These are phyloP conservation scores for Neonectria coccinea DNA, from an alignment of 2,329 filamentous ascomycete species.

Conservation along the genomic window DNA sequence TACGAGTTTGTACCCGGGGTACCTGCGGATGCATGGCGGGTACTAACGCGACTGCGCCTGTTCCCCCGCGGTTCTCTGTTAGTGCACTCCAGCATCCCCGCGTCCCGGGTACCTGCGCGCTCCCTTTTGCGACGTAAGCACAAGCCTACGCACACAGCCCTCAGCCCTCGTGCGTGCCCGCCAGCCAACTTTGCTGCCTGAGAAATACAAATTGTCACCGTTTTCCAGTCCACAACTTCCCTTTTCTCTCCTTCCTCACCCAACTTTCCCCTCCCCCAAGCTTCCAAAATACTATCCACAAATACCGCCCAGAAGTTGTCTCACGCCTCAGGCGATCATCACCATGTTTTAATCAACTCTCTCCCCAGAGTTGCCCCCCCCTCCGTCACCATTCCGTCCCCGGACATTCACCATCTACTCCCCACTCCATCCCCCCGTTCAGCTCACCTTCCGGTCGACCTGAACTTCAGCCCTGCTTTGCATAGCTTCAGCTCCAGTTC, in stretches of 20 bases:
- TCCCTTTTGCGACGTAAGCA: neutral
- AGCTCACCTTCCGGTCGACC: slow-evolving; percentile 71
- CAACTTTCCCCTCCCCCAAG: slow-evolving; percentile 48
- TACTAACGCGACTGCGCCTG: slow-evolving; percentile 26
- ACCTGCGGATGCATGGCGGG: slow-evolving; percentile 26
- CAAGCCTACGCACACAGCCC: slow-evolving; percentile 40
- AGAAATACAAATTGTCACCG: slow-evolving; percentile 58
- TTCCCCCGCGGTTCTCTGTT: slow-evolving; percentile 19
- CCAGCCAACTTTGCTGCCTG: slow-evolving; percentile 55
- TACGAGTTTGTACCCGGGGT: slow-evolving; percentile 13
- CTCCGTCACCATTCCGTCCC: slow-evolving; percentile 67
- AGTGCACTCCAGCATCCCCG: slow-evolving; percentile 33
- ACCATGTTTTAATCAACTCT: slow-evolving; percentile 70
- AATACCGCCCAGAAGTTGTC: slow-evolving; percentile 48
- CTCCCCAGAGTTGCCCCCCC: slow-evolving; percentile 52
- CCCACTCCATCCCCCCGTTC: slow-evolving; percentile 60
- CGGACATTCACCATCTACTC: slow-evolving; percentile 54
- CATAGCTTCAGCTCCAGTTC: slow-evolving; percentile 69
- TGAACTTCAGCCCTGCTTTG: slow-evolving; percentile 75
- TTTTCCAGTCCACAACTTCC: slow-evolving; percentile 43
- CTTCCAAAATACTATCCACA: slow-evolving; percentile 42
- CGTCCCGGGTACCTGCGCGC: slow-evolving; percentile 32
- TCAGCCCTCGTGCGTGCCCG: slow-evolving; percentile 28
- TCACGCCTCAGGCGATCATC: slow-evolving; percentile 55
- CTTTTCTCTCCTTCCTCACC: slow-evolving; percentile 50